phyloP scores from a whole-genome alignment of 1,284 basidiomycete genomes.

The Coniferiporia weirii region DNA sequence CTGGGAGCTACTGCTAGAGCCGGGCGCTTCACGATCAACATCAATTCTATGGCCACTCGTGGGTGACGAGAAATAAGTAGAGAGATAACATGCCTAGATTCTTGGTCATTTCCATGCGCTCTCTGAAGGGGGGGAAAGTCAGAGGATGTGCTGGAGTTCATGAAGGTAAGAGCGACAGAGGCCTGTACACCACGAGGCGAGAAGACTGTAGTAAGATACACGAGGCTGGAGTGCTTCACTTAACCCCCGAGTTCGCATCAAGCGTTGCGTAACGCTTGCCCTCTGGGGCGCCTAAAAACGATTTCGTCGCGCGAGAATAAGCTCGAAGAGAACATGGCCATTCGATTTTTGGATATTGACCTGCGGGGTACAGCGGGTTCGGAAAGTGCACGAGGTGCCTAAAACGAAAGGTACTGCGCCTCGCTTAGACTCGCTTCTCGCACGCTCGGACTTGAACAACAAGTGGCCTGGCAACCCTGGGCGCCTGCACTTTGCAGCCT shows the following conservation, averaged over 20 bases:
- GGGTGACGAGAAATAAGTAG: neutral
- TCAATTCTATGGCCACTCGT: neutral
- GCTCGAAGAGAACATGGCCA: neutral
- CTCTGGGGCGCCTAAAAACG: constrained; percentile 11
- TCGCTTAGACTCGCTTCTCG: neutral
- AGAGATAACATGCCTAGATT: constrained; percentile 7
- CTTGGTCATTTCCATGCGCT: constrained; percentile 10
- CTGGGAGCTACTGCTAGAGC: constrained; percentile 27
- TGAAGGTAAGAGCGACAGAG: constrained; percentile 19
- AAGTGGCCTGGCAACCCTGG: neutral
- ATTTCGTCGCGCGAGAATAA: neutral
- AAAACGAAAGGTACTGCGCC: neutral
- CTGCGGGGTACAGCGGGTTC: neutral
- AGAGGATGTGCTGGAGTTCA: constrained; percentile 17
- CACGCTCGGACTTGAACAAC: neutral
- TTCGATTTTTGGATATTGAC: neutral
- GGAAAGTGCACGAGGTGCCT: neutral
- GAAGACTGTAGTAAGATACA: constrained; percentile 17
- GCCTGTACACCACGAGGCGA: constrained; percentile 20
- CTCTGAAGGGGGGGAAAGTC: constrained; percentile 8
- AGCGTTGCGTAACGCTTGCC: constrained; percentile 14
- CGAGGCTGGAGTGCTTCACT: constrained; percentile 17
- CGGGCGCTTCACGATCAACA: neutral
- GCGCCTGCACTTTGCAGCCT: too few relatives aligned
- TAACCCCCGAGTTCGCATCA: constrained; percentile 11